A percentile compares a stretch with the other conserved stretches of the same genome.
Evolutionary conservation across 305 asterid genomes (phyloP).

Genomic region (Fraxinus nigra): DNA sequence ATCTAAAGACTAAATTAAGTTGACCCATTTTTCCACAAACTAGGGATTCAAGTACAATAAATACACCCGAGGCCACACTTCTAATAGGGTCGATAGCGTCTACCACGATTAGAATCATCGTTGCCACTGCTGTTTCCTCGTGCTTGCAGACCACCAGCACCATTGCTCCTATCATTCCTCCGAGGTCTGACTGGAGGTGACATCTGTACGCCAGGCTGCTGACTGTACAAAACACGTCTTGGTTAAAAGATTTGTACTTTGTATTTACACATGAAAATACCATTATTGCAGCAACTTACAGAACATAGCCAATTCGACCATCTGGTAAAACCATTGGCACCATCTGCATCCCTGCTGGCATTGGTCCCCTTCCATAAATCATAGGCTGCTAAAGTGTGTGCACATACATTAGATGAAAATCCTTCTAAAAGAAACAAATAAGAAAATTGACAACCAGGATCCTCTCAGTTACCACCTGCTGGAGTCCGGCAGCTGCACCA

Average conservation of each 20-base stretch:
- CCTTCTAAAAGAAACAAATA: neutral
- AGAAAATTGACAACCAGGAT: neutral
- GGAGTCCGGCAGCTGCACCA: conserved; percentile 70
- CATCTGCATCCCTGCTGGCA: conserved; percentile 99
- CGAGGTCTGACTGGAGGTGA: conserved; percentile 49
- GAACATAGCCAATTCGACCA: conserved; percentile 96
- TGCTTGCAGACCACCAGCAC: conserved; percentile 38
- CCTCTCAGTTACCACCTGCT: conserved; percentile 56
- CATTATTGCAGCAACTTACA: conserved; percentile 53
- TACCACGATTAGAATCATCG: conserved; percentile 46
- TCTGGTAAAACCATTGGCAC: conserved; percentile 98
- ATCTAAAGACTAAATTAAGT: conserved; percentile 7
- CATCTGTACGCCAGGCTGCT: conserved; percentile 64
- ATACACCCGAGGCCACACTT: neutral
- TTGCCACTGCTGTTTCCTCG: conserved; percentile 35
- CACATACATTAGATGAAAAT: conserved; percentile 17
- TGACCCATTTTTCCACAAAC: conserved; percentile 21
- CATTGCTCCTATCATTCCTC: conserved; percentile 47
- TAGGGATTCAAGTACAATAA: conserved; percentile 27
- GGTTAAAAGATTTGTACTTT: conserved; percentile 5
- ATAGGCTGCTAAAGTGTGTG: conserved; percentile 59
- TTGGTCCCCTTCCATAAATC: conserved; percentile 96
- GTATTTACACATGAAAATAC: neutral
- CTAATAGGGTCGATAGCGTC: conserved; percentile 60
- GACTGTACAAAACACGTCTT: conserved; percentile 31